phyloP scores from a whole-genome alignment of 2,329 filamentous ascomycete genomes.

The Parafenestella ontariensis region DNA sequence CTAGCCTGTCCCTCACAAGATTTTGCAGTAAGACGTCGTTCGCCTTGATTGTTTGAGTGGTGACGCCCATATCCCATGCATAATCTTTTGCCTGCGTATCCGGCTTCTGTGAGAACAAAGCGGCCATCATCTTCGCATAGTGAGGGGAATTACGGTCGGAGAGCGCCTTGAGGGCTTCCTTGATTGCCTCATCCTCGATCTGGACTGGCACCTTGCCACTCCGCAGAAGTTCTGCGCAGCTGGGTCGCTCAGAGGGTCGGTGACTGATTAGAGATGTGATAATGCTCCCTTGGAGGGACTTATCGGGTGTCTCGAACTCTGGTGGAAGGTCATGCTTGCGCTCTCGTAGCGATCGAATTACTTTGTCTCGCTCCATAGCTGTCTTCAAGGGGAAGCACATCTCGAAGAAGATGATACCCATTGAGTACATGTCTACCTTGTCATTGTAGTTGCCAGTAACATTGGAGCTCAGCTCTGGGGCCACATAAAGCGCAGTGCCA shows the following conservation, averaged over 20 bases:
- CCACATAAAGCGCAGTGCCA: conserved; percentile 88
- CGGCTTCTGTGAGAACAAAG: conserved; percentile 75
- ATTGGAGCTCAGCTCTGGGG: conserved; percentile 84
- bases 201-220: conserved; percentile 88
- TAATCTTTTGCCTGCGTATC: conserved; percentile 79
- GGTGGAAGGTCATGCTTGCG: conserved; percentile 72
- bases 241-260: conserved; percentile 81
- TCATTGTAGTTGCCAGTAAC: conserved; percentile 81
- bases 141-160: conserved; percentile 85
- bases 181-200: conserved; percentile 90
- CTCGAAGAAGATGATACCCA: conserved; percentile 98
- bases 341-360: conserved; percentile 73
- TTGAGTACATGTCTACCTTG: conserved; percentile 98
- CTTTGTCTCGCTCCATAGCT: conserved; percentile 67
- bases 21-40: conserved; percentile 73
- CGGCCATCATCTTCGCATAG: conserved; percentile 87
- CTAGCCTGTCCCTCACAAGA: conserved; percentile 75
- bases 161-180: conserved; percentile 79
- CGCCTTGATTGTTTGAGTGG: conserved; percentile 42
- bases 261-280: conserved; percentile 82
- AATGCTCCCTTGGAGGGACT: conserved; percentile 74
- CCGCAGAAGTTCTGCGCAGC: conserved; percentile 80
- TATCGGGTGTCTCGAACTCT: conserved; percentile 75
- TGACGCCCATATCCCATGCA: conserved; percentile 56
- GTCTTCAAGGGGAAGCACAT: conserved; percentile 78